Evolutionary conservation across 352 stramenopile genomes (phyloP), one percentile per base, ranked within the genome.

Genomic region (Phytophthora colocasiae): DNA sequence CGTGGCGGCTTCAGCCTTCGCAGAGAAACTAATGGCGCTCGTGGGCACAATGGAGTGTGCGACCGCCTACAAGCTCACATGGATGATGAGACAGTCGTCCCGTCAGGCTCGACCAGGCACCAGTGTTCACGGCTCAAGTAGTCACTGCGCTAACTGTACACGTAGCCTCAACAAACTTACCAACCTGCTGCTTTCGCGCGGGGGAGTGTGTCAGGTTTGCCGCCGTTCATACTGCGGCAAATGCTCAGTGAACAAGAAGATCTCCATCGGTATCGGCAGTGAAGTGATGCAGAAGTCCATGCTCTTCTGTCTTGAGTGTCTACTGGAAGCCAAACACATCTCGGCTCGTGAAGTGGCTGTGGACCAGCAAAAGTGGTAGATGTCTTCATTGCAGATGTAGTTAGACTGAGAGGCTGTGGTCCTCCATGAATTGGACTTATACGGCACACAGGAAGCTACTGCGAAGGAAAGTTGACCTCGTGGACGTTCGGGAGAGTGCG

Each of bases 241-340:
- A 44, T 83, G 75, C 50, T 78, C 71, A 0, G 72, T 83, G 27
- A 71, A 69, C 58, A 83, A 80, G 63, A 80, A 77, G 46, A 78
- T 83, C 44, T 72, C 59, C 24, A 57, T 80, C 27, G 58, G 60
- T n/a, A 71, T 78, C 10, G 72, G 71, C 7, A 71, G 39, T 27
- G 71, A 80, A 5, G 69, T 70, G 29, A 62, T 83, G 40, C 55
- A 71, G 39, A 78, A 80, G 55, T 63, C 51, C 5, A 64, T 80
- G 63, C 60, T 78, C 9, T 83, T 83, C 48, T 83, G 75, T 57
- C 65, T 83, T 10, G 64, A 83, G 40, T 83, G 75, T 50, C 58
- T 83, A 3, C 39, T 80, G 15, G 69, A 83, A 26, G 75, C 71
- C 4, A 80, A 79, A 31, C 61, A 78, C 11, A 19, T 77, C 8